Evolutionary conservation across 306 rosid genomes (phyloP), one percentile per base, ranked within the genome.

Genomic region (Glycine tomentella): DNA sequence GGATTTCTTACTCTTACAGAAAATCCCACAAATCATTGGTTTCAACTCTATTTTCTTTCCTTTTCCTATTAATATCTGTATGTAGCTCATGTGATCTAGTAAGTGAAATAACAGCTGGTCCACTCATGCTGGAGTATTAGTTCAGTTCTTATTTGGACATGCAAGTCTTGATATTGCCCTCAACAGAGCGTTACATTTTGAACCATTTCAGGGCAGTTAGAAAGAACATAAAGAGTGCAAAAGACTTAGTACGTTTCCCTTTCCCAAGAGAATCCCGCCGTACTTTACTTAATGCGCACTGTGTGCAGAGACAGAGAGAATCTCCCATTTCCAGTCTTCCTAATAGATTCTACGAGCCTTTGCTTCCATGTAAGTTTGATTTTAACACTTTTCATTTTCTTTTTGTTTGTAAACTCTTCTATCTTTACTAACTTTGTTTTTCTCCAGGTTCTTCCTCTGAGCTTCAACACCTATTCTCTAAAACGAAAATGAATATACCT

Each of bases 311-410:
- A 42, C 8, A 42, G 46, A 85, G 75, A 83, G 79, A 89, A 62
- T 63, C 53, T 84, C 76, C 2, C 59, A 73, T 82, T 75, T 70
- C 82, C 70, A 51, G 55, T 15, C 91, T 88, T 77, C 83, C 84
- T 72, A 56, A 61, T 62, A 84, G 80, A 51, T 93, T 95, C 81
- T 69, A 74, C 1, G 89, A 86, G 85, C 88, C 98, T 45, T 68
- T 84, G 72, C 15, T 90, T 80, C 87, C 96, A 64, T 82, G 99
- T 91, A 77, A 90, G 93, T 89, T 82, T 84, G 15, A 61, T 50
- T 58, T 78, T 74, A 20, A 71, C 62, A 64, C 68, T 73, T n/a
- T 57, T 31, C 44, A 4, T 5, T 40, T 40, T 40, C 44, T 9
- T 40, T 17, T 15, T 7, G 61, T 76, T 78, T 66, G 55, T 20